A percentile compares a stretch with the other conserved stretches of the same genome.
These are phyloP conservation scores for Clarireedia paspali DNA, from an alignment of 2,329 filamentous ascomycete genomes.

Conservation along the genomic window DNA sequence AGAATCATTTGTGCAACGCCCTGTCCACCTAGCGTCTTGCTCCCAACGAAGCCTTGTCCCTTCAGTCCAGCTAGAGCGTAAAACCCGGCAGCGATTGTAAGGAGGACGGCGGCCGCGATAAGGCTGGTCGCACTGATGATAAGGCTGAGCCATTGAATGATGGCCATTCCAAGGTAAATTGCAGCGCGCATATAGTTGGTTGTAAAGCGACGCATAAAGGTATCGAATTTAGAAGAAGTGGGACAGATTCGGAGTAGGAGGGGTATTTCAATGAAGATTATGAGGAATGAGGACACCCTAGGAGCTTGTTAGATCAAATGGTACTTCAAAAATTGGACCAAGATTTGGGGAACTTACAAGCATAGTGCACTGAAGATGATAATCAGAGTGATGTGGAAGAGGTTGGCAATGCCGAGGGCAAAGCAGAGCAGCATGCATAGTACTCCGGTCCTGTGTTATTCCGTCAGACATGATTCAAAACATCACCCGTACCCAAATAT, in stretches of 20 bases:
- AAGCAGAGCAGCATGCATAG: conserved; percentile 65
- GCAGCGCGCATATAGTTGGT: conserved; percentile 95
- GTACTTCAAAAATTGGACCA: not conserved
- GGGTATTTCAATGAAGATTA: conserved; percentile 84
- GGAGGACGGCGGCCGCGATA: conserved; percentile 77
- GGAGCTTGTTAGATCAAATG: conserved; percentile 5
- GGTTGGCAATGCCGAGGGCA: conserved; percentile 60
- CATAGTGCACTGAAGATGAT: conserved; percentile 41
- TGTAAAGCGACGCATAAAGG: conserved; percentile 81
- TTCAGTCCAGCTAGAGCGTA: conserved; percentile 74
- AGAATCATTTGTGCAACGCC: conserved; percentile 98
- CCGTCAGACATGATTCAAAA: conserved; percentile 13
- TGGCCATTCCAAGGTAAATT: conserved; percentile 74
- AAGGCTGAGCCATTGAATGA: conserved; percentile 79
- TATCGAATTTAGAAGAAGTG: conserved; percentile 83
- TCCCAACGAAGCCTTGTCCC: conserved; percentile 80
- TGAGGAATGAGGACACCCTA: conserved; percentile 63
- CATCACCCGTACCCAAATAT: not conserved
- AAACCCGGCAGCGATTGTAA: conserved; percentile 69
- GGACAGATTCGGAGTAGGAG: conserved; percentile 96
- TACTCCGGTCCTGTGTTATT: conserved; percentile 52
- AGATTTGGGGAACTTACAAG: conserved; percentile 38
- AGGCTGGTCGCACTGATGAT: conserved; percentile 58
- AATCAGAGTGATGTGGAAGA: conserved; percentile 47
- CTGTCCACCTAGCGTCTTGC: conserved; percentile 91